These are phyloP conservation scores for Huiozyma sinensis DNA, from an alignment of 805 yeast genomes.

Conservation along the genomic window DNA sequence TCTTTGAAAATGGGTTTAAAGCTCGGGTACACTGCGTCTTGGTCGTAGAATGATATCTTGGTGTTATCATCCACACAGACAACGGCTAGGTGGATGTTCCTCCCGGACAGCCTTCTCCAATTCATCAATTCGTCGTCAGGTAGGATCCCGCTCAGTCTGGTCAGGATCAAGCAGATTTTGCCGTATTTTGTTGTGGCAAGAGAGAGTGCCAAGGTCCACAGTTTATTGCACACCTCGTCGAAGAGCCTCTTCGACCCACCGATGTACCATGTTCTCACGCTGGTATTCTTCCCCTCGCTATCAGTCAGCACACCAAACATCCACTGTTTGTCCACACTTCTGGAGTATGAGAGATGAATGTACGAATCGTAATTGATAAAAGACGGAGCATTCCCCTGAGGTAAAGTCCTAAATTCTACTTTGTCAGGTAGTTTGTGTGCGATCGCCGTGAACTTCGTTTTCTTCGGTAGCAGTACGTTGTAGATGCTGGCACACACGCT, in stretches of 20 bases:
- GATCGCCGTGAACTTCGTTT: conserved; percentile 29
- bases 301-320: conserved; percentile 84
- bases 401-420: conserved; percentile 36
- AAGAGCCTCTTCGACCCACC: conserved; percentile 30
- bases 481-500: conserved; percentile 45
- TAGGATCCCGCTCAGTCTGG: conserved; percentile 60
- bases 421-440: conserved; percentile 34
- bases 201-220: conserved; percentile 49
- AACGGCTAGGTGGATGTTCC: conserved; percentile 53
- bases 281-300: conserved; percentile 57
- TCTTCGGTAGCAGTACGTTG: conserved; percentile 36
- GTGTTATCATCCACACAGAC: conserved; percentile 56
- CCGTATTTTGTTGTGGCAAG: conserved; percentile 37
- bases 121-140: conserved; percentile 76
- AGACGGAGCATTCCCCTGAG: conserved; percentile 13
- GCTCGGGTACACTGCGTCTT: conserved; percentile 25
- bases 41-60: conserved; percentile 30
- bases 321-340: conserved; percentile 78
- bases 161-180: conserved; percentile 49
- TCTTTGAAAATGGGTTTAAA: conserved; percentile 27
- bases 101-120: conserved; percentile 63
- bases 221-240: conserved; percentile 51
- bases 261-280: conserved; percentile 55
- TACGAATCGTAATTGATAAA: conserved; percentile 45
- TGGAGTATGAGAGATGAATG: conserved; percentile 75